phyloP scores from a whole-genome alignment of 371 early-diverging fungal species.

The Circinella minor region DNA sequence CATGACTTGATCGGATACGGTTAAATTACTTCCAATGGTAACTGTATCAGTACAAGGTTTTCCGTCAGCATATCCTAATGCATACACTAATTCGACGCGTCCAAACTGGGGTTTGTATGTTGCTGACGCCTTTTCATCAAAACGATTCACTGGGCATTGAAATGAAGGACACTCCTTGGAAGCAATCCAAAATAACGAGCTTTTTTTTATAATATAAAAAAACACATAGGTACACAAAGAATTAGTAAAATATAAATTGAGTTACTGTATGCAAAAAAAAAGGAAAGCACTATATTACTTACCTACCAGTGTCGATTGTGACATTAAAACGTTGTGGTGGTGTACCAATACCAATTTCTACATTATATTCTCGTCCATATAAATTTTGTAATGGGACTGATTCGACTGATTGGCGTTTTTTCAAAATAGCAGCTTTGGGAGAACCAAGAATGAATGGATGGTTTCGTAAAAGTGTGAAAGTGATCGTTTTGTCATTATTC shows the following conservation, averaged over 20 bases:
- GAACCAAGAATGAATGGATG: neutral
- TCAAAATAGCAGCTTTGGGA: neutral
- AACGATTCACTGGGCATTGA: slow-evolving; percentile 39
- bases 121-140: slow-evolving; percentile 32
- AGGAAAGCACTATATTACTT: neutral
- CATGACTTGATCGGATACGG: slow-evolving; percentile 2
- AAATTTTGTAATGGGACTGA: slow-evolving; percentile 16
- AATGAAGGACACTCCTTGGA: slow-evolving; percentile 29
- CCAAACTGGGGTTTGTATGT: slow-evolving; percentile 30
- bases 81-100: slow-evolving; percentile 41
- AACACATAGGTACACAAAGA: no score
- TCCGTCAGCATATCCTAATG: slow-evolving; percentile 48
- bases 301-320: slow-evolving; percentile 33
- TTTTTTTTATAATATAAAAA: neutral
- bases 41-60: slow-evolving; percentile 34
- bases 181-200: slow-evolving; percentile 51
- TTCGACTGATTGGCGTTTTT: slow-evolving; percentile 14
- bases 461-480: neutral
- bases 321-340: slow-evolving; percentile 28
- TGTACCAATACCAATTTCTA: slow-evolving; percentile 28
- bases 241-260: no score
- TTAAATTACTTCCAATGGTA: slow-evolving; percentile 15
- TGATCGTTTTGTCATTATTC: neutral
- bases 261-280: neutral
- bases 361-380: slow-evolving; percentile 24